phyloP scores from a whole-genome alignment of 345 rosid species.

The Hibiscus syriacus region DNA sequence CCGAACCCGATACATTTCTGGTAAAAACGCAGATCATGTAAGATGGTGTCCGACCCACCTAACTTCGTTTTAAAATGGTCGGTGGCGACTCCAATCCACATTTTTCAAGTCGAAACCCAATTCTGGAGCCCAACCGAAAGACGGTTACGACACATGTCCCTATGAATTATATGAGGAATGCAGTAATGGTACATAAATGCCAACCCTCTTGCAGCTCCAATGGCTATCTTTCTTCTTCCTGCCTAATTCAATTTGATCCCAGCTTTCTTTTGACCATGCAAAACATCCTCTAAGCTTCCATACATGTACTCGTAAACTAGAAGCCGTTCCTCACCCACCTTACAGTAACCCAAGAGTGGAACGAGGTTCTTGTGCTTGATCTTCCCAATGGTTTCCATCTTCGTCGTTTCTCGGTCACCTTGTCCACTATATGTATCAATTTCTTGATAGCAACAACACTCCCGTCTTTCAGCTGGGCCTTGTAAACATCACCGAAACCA shows the following conservation, averaged over 20 bases:
- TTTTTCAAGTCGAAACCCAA: too few relatives aligned
- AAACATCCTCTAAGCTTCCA: conserved; percentile 91
- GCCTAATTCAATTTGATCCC: conserved; percentile 79
- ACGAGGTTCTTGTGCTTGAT: conserved; percentile 93
- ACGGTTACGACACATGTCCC: too few relatives aligned
- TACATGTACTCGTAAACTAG: conserved; percentile 89
- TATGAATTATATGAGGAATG: conserved; percentile 80
- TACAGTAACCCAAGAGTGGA: conserved; percentile 89
- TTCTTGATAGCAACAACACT: conserved; percentile 90
- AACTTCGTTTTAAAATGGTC: too few relatives aligned
- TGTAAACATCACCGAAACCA: conserved; percentile 96
- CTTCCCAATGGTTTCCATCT: conserved; percentile 97
- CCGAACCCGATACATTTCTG: too few relatives aligned
- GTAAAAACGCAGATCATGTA: too few relatives aligned
- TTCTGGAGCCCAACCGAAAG: too few relatives aligned
- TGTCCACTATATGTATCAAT: conserved; percentile 90
- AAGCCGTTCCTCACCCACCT: conserved; percentile 84
- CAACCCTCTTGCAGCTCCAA: conserved; percentile 87
- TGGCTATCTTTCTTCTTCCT: conserved; percentile 68
- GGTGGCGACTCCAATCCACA: too few relatives aligned
- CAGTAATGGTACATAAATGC: conserved; percentile 89
- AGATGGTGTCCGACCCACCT: too few relatives aligned
- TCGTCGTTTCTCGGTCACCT: conserved; percentile 88
- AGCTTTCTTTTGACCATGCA: conserved; percentile 58
- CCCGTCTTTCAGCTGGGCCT: conserved; percentile 81